Evolutionary conservation across 169 alveolate genomes (phyloP), one percentile per base, ranked within the genome.

Genomic region (Theileria parva): DNA sequence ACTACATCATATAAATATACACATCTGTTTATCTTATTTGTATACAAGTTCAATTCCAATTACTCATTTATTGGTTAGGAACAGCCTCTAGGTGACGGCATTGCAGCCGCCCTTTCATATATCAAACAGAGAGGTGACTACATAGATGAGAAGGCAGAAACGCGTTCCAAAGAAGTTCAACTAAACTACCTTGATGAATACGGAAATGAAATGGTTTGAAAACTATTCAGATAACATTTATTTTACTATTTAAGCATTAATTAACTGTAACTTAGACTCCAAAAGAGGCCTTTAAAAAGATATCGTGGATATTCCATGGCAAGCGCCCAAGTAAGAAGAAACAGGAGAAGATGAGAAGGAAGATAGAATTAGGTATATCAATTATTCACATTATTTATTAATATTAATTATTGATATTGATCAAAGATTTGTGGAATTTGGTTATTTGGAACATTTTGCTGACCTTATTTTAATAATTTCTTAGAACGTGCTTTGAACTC

Each of bases 261-360:
- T 66, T 19, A 76, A 17, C 9, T 69, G 27, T 25, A 3, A 12
- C 70, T 15, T 69, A 76, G 91, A 86, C 94, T 2, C 94, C 94
- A 2, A 90, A 90, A 74, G 94, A 90, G 68, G 90, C 91, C n/a
- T 90, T 90, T 61, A 74, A 91, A 17, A 64, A 87, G 44, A 79
- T 90, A 15, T 90, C 93, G 12, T 90, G 93, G 93, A 39, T 70
- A 51, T 90, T 90, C 83, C 94, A 90, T 69, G 94, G 94, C 44
- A 90, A 90, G 75, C 74, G 75, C 19, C 94, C 91, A 15, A 91
- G 94, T 3, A 86, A 80, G 79, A 90, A 90, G 64, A 90, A 90
- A 80, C 85, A 74, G 64, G 94, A 90, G 66, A 84, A 85, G 65
- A 86, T 76, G 64, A 74, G 80, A 15, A 86, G 79, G 53, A 81